Percentiles rank a stretch among this genome's conserved stretches.
Conservation (phyloP, 2,329 filamentous ascomycete species). For the Alternaria sp. region DNA sequence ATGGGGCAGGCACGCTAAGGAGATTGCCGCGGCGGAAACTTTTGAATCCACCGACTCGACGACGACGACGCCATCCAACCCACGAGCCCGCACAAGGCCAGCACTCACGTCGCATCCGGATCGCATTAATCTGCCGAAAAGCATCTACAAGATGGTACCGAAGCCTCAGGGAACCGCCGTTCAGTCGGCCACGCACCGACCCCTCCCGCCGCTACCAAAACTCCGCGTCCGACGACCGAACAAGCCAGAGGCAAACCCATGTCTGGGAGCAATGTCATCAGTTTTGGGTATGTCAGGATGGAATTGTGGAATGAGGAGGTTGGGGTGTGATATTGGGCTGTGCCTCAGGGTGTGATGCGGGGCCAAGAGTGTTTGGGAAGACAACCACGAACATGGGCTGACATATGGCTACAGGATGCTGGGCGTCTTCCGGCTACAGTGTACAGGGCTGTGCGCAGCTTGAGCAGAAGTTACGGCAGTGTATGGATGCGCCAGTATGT, state of each 20-base stretch:
- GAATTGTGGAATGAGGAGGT: not conserved
- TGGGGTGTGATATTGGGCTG: not conserved
- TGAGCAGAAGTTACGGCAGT: slow-evolving; percentile 68
- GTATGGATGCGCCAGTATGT: slow-evolving; percentile 82
- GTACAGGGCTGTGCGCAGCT: slow-evolving; percentile 67
- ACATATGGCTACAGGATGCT: slow-evolving; percentile 68
- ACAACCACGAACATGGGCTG: slow-evolving; percentile 23
- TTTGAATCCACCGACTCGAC: slow-evolving; percentile 16
- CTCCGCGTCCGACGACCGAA: slow-evolving; percentile 72
- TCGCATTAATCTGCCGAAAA: not conserved
- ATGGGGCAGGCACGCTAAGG: slow-evolving; percentile 21
- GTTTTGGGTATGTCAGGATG: slow-evolving; percentile 64
- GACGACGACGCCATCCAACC: slow-evolving; percentile 11
- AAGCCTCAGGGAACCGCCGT: slow-evolving; percentile 45
- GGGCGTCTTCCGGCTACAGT: slow-evolving; percentile 79
- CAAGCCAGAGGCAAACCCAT: slow-evolving; percentile 68
- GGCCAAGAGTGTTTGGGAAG: not conserved
- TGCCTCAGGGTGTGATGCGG: not conserved
- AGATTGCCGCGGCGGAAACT: slow-evolving; percentile 24
- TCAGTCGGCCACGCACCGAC: slow-evolving; percentile 54
- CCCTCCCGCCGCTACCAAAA: slow-evolving; percentile 67
- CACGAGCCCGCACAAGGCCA: not conserved
- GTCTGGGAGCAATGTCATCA: slow-evolving; percentile 70
- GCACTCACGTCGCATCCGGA: not conserved
- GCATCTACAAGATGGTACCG: slow-evolving; percentile 43